Percentiles rank a stretch among this genome's conserved stretches.
Conservation (phyloP, 176 grass and related monocot genomes). For the Eleusine indica region DNA sequence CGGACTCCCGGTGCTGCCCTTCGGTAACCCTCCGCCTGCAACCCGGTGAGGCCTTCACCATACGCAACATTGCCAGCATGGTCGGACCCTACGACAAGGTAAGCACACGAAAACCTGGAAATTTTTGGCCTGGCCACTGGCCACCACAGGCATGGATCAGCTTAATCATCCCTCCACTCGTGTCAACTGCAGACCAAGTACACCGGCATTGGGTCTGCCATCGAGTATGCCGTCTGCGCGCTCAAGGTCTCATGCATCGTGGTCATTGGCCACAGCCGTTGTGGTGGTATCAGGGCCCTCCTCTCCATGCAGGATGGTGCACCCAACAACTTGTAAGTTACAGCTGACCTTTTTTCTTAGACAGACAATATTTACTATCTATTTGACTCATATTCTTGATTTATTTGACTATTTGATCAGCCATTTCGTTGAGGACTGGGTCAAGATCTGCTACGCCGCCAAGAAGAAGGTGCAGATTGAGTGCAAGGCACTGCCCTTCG, state of each 20-base stretch:
- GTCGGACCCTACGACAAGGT: neutral
- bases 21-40: neutral
- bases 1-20: neutral
- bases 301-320: neutral
- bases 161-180: neutral
- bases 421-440: slow-evolving; percentile 94
- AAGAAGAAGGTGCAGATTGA: slow-evolving; percentile 65
- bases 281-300: neutral
- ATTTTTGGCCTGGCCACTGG: too few relatives aligned
- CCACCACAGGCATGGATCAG: too few relatives aligned
- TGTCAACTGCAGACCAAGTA: neutral
- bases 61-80: neutral
- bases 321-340: slow-evolving; percentile 16
- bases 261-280: neutral
- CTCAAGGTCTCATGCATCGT: neutral
- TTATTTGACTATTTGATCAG: slow-evolving; percentile 20
- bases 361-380: neutral
- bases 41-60: neutral
- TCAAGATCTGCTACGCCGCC: slow-evolving; percentile 60
- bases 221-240: neutral
- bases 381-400: neutral
- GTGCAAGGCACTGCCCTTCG: slow-evolving; percentile 28
- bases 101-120: neutral
- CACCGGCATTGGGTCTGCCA: neutral
- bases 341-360: too few relatives aligned